Evolutionary conservation across 1,284 basidiomycete species (phyloP), one percentile per base, ranked within the genome.

Genomic region (Leccinum insolens): DNA sequence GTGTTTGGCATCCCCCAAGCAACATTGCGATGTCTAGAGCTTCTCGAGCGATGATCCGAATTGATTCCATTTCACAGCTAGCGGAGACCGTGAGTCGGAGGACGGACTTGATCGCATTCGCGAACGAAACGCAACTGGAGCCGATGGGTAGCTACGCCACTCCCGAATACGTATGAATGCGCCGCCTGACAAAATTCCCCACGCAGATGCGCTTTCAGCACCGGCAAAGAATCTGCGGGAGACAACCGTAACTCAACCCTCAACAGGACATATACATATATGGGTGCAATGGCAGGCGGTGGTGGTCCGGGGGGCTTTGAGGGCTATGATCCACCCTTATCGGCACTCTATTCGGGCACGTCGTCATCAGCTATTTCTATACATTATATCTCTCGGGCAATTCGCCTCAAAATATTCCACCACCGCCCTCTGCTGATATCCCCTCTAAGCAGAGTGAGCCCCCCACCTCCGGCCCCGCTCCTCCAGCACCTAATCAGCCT

Each of bases 1-100:
- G 90, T 89, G 41, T 94, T 94, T 79, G 92, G 92, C 3, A 92
- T 94, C 65, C 92, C 92, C 3, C 92, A 94, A 75, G 91, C 91
- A 3, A 92, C 92, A 20, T 93, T 94, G 92, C 83, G 92, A 68
- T 93, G 91, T 83, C 80, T 94, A 39, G 92, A 94, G 85, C 39
- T 55, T 39, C 15, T 61, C 22, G 55, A 52, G 55, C 28, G 39
- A 64, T 31, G 49, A 69, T 67, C 5, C 14, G 37, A 67, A 69
- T 68, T 6, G 55, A 41, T 44, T 66, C 63, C 49, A 64, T 69
- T 62, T 70, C 67, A 5, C 71, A 91, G 89, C 80, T 92, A 67
- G 91, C 91, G 55, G 92, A 93, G 77, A 92, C 89, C 73, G 89
- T 93, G 3, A 85, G 84, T 59, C 85, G 88, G 66, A 92, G 93